Percentiles rank a stretch among this genome's conserved stretches.
phyloP scores from a whole-genome alignment of 2,329 filamentous ascomycete genomes.

The Gaeumannomyces sp. region DNA sequence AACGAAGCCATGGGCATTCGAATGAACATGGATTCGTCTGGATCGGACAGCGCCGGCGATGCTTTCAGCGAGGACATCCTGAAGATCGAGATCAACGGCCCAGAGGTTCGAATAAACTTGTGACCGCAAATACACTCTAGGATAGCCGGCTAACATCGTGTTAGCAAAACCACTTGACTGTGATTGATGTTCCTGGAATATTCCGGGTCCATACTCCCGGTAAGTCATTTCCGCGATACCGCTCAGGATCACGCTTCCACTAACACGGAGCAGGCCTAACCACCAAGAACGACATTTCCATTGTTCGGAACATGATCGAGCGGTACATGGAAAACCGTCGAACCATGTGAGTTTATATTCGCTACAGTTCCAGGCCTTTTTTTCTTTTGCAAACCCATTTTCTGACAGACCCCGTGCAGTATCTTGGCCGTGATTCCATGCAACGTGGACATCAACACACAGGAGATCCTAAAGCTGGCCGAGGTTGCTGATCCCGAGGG shows the following conservation, averaged over 20 bases:
- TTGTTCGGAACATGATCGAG: constrained; percentile 42
- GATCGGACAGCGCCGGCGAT: not conserved
- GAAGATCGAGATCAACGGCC: constrained; percentile 39
- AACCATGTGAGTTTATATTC: constrained; percentile 33
- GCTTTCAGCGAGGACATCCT: constrained; percentile 41
- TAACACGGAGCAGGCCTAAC: constrained; percentile 28
- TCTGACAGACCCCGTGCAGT: too few relatives aligned
- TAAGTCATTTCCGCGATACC: constrained; percentile 13
- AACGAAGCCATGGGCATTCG: constrained; percentile 40
- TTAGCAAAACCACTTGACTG: constrained; percentile 38
- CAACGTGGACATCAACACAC: constrained; percentile 31
- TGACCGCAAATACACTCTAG: not conserved
- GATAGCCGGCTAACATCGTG: not conserved
- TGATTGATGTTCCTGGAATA: constrained; percentile 49
- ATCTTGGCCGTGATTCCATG: constrained; percentile 34
- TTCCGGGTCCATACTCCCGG: constrained; percentile 34
- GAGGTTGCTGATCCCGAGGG: constrained; percentile 33
- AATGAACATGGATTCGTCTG: constrained; percentile 8
- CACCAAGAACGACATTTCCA: constrained; percentile 34
- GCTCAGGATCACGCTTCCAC: not conserved
- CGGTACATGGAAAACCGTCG: constrained; percentile 38
- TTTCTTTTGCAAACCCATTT: too few relatives aligned
- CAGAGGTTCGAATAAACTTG: constrained; percentile 20
- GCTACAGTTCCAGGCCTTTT: too few relatives aligned
- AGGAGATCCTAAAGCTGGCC: constrained; percentile 32